Evolutionary conservation across 768 basidiomycete genomes (phyloP).

Genomic region (Agrocybe chaxingu): DNA sequence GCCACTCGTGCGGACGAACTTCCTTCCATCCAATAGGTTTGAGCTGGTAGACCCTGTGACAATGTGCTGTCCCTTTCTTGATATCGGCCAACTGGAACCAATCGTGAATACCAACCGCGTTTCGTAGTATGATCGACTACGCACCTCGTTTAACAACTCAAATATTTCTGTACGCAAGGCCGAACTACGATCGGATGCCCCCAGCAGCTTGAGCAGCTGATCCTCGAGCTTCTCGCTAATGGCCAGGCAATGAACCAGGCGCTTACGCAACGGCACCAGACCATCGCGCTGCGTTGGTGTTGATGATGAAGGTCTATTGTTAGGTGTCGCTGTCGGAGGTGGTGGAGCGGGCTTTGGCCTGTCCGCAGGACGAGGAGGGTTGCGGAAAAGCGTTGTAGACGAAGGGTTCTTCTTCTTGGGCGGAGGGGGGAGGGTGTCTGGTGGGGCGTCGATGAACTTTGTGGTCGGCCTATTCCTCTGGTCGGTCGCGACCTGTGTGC

Average conservation of each 20-base stretch:
- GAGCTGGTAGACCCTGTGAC: slow-evolving; percentile 45
- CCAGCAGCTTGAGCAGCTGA: slow-evolving; percentile 45
- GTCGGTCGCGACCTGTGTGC: slow-evolving; percentile 39
- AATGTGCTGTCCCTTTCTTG: slow-evolving; percentile 23
- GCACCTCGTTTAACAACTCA: slow-evolving; percentile 49
- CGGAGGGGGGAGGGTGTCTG: slow-evolving; percentile 31
- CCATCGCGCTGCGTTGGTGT: slow-evolving; percentile 5
- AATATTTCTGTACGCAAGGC: slow-evolving; percentile 39
- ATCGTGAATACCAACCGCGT: too few species aligned
- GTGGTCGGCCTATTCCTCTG: slow-evolving; percentile 42
- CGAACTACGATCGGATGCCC: slow-evolving; percentile 32
- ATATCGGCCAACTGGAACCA: too few species aligned
- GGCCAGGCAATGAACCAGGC: slow-evolving; percentile 55
- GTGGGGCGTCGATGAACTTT: slow-evolving; percentile 46
- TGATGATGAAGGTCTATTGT: slow-evolving; percentile 11
- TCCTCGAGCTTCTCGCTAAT: slow-evolving; percentile 46
- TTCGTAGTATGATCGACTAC: not conserved
- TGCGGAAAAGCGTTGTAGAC: slow-evolving; percentile 35
- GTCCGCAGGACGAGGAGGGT: slow-evolving; percentile 28
- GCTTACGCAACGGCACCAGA: slow-evolving; percentile 22
- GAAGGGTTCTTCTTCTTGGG: slow-evolving; percentile 38
- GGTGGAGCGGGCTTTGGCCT: slow-evolving; percentile 12
- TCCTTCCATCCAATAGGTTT: slow-evolving; percentile 61
- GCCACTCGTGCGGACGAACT: slow-evolving; percentile 67
- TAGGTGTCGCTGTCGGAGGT: not conserved